A percentile compares a stretch with the other conserved stretches of the same genome.
These are phyloP conservation scores for Vararia minispora DNA, from an alignment of 768 basidiomycete genomes.

Conservation along the genomic window DNA sequence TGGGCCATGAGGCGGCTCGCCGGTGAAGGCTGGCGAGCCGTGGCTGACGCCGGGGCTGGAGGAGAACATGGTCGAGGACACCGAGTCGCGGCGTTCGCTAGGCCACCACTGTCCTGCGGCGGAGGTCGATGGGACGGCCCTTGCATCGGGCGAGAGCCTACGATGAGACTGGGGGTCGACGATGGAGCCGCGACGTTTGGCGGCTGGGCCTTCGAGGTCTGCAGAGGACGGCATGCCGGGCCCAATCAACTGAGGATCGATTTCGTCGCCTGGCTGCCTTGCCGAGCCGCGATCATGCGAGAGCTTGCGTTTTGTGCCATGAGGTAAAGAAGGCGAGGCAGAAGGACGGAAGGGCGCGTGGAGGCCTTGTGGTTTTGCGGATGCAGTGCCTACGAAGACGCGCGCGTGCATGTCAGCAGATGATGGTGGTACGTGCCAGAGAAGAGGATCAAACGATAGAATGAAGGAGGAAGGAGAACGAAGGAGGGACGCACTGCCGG, in stretches of 20 bases:
- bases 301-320: conserved; percentile 78
- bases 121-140: conserved; percentile 23
- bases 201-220: conserved; percentile 54
- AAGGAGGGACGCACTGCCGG: too few relatives aligned
- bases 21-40: conserved; percentile 47
- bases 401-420: conserved; percentile 11
- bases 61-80: conserved; percentile 60
- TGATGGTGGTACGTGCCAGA: too few relatives aligned
- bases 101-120: conserved; percentile 40
- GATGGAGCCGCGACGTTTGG: conserved; percentile 77
- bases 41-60: conserved; percentile 44
- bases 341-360: conserved; percentile 13
- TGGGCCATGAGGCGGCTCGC: conserved; percentile 54
- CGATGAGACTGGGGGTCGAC: conserved; percentile 75
- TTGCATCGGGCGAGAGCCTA: conserved; percentile 64
- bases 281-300: conserved; percentile 50
- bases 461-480: too few relatives aligned
- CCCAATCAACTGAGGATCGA: conserved; percentile 56
- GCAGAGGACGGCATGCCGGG: conserved; percentile 52
- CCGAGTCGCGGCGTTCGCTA: conserved; percentile 63
- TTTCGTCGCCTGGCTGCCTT: conserved; percentile 46
- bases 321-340: conserved; percentile 20
- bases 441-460: too few relatives aligned
- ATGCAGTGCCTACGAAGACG: conserved; percentile 40
- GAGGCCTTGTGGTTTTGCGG: conserved; percentile 34